Conservation (phyloP, 139 green algal species). For the Parachlorella kessleri region DNA sequence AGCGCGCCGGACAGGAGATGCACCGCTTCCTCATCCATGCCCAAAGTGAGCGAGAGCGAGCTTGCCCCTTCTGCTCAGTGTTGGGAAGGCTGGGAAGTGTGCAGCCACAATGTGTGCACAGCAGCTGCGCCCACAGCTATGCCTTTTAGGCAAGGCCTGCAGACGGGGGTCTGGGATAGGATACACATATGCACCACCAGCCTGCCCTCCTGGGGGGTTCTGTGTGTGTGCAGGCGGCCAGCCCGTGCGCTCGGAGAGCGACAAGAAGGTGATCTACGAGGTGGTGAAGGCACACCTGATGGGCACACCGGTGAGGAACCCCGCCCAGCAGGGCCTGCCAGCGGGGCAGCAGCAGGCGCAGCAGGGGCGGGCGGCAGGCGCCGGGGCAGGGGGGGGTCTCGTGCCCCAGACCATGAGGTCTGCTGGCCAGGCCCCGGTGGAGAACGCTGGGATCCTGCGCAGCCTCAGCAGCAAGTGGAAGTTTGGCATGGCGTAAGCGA, state of each 20-base stretch:
- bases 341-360: neutral
- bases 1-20: constrained; percentile 39
- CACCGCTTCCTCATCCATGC: constrained; percentile 60
- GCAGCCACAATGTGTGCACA: too few species aligned
- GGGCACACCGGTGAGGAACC: constrained; percentile 5
- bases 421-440: neutral
- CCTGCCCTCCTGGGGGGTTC: neutral
- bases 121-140: too few species aligned
- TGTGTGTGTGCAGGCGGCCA: constrained; percentile 14
- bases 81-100: too few species aligned
- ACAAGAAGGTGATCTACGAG: constrained; percentile 31
- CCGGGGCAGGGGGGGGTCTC: neutral
- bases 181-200: too few species aligned
- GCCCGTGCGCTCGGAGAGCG: constrained; percentile 20
- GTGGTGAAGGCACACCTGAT: constrained; percentile 33
- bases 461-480: constrained; percentile 26
- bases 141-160: too few species aligned
- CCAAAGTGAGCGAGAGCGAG: too few species aligned
- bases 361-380: neutral
- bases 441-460: neutral
- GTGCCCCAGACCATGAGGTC: neutral
- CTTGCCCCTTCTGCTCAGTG: too few species aligned
- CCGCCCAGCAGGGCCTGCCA: neutral
- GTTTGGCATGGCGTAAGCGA: constrained; percentile 22
- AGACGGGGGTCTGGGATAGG: too few species aligned